Evolutionary conservation across 2,329 filamentous ascomycete species (phyloP).

Genomic region (Arthrobotrys sinensis): DNA sequence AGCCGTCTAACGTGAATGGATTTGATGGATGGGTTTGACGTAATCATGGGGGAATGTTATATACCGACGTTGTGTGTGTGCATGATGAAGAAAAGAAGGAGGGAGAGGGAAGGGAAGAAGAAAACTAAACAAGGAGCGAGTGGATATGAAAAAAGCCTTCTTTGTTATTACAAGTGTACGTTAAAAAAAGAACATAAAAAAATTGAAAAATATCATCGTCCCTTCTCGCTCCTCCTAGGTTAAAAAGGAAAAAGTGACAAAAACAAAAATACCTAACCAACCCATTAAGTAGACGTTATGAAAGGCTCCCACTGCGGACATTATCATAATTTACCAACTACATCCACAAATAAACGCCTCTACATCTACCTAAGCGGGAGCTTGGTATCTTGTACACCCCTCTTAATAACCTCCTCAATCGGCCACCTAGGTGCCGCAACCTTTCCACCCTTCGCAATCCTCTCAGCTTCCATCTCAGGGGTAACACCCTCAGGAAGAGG

Average conservation of each 20-base stretch:
- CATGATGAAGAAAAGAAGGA: background rate
- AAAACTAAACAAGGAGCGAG: slow-evolving; percentile 36
- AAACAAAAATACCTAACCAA: background rate
- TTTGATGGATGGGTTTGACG: slow-evolving; percentile 10
- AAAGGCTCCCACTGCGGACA: slow-evolving; percentile 1
- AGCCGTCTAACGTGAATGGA: slow-evolving; percentile 23
- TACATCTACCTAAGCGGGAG: slow-evolving; percentile 75
- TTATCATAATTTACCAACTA: slow-evolving; percentile 16
- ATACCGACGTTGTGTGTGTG: slow-evolving; percentile 17
- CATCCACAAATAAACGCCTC: background rate
- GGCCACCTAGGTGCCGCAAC: slow-evolving; percentile 82
- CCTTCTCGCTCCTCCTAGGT: slow-evolving; percentile 6
- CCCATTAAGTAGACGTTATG: slow-evolving; percentile 11
- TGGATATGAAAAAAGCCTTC: slow-evolving; percentile 34
- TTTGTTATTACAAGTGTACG: slow-evolving; percentile 50
- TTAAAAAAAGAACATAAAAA: slow-evolving; percentile 1
- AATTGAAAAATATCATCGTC: slow-evolving; percentile 31
- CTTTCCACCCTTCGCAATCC: slow-evolving; percentile 72
- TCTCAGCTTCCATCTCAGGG: slow-evolving; percentile 79
- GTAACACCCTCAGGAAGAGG: slow-evolving; percentile 80
- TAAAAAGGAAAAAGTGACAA: background rate
- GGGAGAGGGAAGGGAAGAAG: background rate
- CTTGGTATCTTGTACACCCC: slow-evolving; percentile 83
- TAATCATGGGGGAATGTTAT: slow-evolving; percentile 19
- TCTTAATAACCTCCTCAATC: slow-evolving; percentile 80